These are phyloP conservation scores for Solanum megistacrolobum DNA, from an alignment of 257 asterid genomes.

Conservation along the genomic window DNA sequence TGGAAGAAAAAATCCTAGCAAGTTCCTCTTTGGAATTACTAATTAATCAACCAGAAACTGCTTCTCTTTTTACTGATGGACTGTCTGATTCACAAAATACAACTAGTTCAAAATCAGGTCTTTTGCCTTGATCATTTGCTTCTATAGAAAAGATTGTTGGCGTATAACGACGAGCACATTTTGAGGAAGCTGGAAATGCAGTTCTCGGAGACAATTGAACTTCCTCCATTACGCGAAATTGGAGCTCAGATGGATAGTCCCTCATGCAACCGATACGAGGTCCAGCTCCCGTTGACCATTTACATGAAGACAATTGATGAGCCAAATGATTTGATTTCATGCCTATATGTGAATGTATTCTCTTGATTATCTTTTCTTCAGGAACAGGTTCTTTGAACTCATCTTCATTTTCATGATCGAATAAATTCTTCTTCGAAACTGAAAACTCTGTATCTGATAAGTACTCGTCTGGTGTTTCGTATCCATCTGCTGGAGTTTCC, in stretches of 20 bases:
- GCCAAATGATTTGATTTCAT: conserved; percentile 69
- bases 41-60: background rate
- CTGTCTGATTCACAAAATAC: background rate
- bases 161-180: background rate
- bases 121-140: background rate
- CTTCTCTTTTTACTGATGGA: background rate
- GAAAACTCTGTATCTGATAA: conserved; percentile 46
- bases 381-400: conserved; percentile 42
- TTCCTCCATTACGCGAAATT: conserved; percentile 51
- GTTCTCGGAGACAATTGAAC: conserved; percentile 59
- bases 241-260: conserved; percentile 85
- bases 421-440: conserved; percentile 50
- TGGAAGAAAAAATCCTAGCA: background rate
- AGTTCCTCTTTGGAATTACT: background rate
- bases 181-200: conserved; percentile 23
- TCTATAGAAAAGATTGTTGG: background rate
- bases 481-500: conserved; percentile 45
- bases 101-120: background rate
- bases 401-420: conserved; percentile 23
- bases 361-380: conserved; percentile 45
- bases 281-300: conserved; percentile 92
- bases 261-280: conserved; percentile 85
- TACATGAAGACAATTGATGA: conserved; percentile 43
- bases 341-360: conserved; percentile 58
- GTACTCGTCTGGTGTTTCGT: conserved; percentile 65